A percentile compares a stretch with the other conserved stretches of the same genome.
Evolutionary conservation across 192 early-diverging fungal species (phyloP).

Genomic region (Coemansia aciculifera): DNA sequence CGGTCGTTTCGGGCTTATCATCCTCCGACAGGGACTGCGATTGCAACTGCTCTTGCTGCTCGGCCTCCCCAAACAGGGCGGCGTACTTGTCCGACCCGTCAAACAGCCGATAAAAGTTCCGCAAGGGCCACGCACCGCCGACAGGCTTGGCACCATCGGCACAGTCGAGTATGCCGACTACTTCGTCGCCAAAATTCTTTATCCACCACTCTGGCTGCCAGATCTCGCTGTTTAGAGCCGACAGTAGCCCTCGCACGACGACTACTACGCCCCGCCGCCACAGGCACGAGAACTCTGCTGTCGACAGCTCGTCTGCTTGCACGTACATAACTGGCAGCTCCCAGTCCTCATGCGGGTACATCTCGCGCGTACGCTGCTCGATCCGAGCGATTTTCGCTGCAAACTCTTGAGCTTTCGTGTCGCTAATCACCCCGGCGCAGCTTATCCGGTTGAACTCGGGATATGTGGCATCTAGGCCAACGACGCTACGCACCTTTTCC

Average conservation of each 20-base stretch:
- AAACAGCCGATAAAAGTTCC: slow-evolving; percentile 58
- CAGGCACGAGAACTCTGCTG: slow-evolving; percentile 39
- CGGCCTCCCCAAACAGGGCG: slow-evolving; percentile 9
- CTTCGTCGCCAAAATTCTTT: slow-evolving; percentile 41
- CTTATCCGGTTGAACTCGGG: neutral
- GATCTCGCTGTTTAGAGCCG: slow-evolving; percentile 4
- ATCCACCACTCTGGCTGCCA: slow-evolving; percentile 47
- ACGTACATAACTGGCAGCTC: slow-evolving; percentile 35
- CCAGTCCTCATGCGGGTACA: slow-evolving; percentile 35
- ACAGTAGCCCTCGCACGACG: slow-evolving; percentile 36
- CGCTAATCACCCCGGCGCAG: slow-evolving; percentile 16
- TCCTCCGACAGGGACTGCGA: neutral
- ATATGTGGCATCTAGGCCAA: neutral
- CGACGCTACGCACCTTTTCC: neutral
- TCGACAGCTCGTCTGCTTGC: slow-evolving; percentile 17
- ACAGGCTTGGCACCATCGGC: slow-evolving; percentile 3
- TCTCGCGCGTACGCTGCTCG: slow-evolving; percentile 30
- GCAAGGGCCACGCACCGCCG: slow-evolving; percentile 32
- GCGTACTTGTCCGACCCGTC: slow-evolving; percentile 32
- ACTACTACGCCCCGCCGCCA: slow-evolving; percentile 30
- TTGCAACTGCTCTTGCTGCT: neutral
- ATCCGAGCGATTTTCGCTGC: slow-evolving; percentile 2
- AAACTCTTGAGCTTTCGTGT: slow-evolving; percentile 1
- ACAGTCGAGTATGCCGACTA: slow-evolving; percentile 60
- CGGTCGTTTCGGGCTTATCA: neutral